Evolutionary conservation across 2,329 filamentous ascomycete species (phyloP).

Genomic region (Microdochium paspali): DNA sequence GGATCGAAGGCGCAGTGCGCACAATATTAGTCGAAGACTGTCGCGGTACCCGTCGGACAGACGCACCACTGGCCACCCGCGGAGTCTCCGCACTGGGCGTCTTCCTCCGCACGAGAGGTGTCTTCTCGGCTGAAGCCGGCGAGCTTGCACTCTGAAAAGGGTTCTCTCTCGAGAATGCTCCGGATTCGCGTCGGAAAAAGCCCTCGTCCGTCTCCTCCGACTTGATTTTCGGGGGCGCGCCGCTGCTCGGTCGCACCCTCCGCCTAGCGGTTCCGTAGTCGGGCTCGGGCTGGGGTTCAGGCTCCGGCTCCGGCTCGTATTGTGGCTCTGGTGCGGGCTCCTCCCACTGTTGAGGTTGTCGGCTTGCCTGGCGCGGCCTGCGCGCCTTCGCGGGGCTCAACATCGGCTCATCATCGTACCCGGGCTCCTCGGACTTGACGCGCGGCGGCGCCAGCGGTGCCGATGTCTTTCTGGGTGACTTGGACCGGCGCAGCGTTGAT

Average conservation of each 20-base stretch:
- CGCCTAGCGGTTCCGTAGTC: slow-evolving; percentile 35
- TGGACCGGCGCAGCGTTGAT: slow-evolving; percentile 39
- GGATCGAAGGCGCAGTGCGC: neutral
- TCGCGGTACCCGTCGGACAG: slow-evolving; percentile 19
- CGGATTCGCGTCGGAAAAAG: slow-evolving; percentile 27
- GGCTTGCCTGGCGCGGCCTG: slow-evolving; percentile 42
- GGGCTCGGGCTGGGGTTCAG: slow-evolving; percentile 32
- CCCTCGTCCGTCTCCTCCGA: slow-evolving; percentile 41
- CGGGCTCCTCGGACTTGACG: slow-evolving; percentile 43
- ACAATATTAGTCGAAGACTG: slow-evolving; percentile 13
- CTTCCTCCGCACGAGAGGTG: slow-evolving; percentile 38
- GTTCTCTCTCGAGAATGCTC: slow-evolving; percentile 79
- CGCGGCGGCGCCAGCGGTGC: slow-evolving; percentile 29
- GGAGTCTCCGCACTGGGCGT: slow-evolving; percentile 30
- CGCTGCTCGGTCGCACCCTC: slow-evolving; percentile 36
- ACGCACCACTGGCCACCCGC: slow-evolving; percentile 29
- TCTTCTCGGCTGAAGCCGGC: slow-evolving; percentile 41
- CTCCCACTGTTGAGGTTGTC: slow-evolving; percentile 40
- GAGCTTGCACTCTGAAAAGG: slow-evolving; percentile 86
- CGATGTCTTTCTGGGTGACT: slow-evolving; percentile 45
- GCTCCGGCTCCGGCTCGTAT: slow-evolving; percentile 40
- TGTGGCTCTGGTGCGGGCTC: slow-evolving; percentile 44
- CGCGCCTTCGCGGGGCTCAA: slow-evolving; percentile 42
- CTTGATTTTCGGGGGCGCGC: slow-evolving; percentile 38
- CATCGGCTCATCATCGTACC: slow-evolving; percentile 17